Evolutionary conservation across 2,329 filamentous ascomycete genomes (phyloP).

Genomic region (Byssothecium circinans): DNA sequence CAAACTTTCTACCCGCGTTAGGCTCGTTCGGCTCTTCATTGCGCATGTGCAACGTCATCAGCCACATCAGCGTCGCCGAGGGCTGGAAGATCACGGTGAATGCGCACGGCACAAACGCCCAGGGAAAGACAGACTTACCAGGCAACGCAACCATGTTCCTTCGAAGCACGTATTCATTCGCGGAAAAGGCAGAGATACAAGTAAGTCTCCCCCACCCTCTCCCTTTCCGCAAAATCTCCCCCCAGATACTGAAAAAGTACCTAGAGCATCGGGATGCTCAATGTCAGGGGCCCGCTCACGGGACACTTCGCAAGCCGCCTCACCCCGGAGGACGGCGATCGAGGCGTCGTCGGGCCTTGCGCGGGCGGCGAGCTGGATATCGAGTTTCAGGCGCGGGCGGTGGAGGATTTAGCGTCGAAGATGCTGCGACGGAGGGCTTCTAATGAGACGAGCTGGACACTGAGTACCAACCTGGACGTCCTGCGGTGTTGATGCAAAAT

Average conservation of each 20-base stretch:
- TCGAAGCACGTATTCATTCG: conserved; percentile 11
- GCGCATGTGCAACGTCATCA: conserved; percentile 16
- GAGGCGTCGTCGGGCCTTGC: conserved; percentile 11
- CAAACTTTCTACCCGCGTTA: conserved; percentile 12
- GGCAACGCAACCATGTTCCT: conserved; percentile 12
- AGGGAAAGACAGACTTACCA: conserved; percentile 8
- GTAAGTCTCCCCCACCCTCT: conserved; percentile 3
- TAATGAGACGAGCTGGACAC: conserved; percentile 6
- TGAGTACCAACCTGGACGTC: conserved; percentile 13
- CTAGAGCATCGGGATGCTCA: conserved; percentile 18
- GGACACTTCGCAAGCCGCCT: conserved; percentile 12
- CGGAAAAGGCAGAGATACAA: conserved; percentile 6
- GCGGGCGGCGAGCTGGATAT: conserved; percentile 12
- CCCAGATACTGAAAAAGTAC: conserved; percentile 1
- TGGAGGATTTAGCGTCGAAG: conserved; percentile 5
- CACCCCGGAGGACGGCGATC: conserved; percentile 13
- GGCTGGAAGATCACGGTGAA: conserved; percentile 14
- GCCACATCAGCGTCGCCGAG: conserved; percentile 1
- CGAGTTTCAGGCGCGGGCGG: conserved; percentile 19
- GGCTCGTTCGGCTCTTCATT: conserved; percentile 16
- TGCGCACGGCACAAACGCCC: conserved; percentile 9
- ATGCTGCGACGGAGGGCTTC: neutral
- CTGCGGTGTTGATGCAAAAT: conserved; percentile 7
- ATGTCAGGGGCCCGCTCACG: conserved; percentile 12
- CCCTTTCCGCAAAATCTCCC: neutral